phyloP scores from a whole-genome alignment of 176 grass and related monocot genomes.

The Eleusine coracana region DNA sequence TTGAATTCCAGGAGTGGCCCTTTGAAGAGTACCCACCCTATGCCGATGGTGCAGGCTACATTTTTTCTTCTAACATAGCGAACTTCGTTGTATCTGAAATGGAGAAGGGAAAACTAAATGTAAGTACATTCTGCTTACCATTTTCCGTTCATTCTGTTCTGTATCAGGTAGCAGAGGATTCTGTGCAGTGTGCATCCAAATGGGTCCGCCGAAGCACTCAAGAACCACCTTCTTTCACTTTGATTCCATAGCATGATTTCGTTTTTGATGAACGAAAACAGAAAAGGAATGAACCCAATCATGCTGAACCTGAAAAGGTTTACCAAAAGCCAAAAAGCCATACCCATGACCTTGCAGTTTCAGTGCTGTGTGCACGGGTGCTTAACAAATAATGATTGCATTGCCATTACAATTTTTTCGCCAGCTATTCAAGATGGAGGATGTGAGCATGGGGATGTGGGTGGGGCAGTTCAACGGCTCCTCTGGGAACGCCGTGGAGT shows the following conservation, averaged over 20 bases:
- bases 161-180: slow-evolving; percentile 17
- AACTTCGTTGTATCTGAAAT: slow-evolving; percentile 55
- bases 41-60: slow-evolving; percentile 69
- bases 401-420: slow-evolving; percentile 15
- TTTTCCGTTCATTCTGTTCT: slow-evolving; percentile 8
- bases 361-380: slow-evolving; percentile 31
- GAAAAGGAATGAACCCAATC: slow-evolving; percentile 41
- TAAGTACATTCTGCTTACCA: slow-evolving; percentile 38
- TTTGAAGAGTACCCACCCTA: slow-evolving; percentile 60
- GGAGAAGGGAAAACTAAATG: slow-evolving; percentile 53
- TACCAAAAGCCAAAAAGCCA: slow-evolving; percentile 40
- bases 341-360: neutral
- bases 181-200: slow-evolving; percentile 10
- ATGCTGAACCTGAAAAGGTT: slow-evolving; percentile 44
- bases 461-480: slow-evolving; percentile 53
- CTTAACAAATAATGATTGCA: slow-evolving; percentile 50
- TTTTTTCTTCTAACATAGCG: slow-evolving; percentile 71
- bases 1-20: slow-evolving; percentile 71
- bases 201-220: slow-evolving; percentile 22
- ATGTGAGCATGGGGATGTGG: slow-evolving; percentile 86
- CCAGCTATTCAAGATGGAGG: slow-evolving; percentile 84
- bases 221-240: slow-evolving; percentile 12
- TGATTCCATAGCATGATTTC: slow-evolving; percentile 19
- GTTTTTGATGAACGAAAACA: slow-evolving; percentile 19
- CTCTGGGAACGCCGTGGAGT: slow-evolving; percentile 27